Evolutionary conservation across 106 monocot genomes (phyloP), one percentile per base, ranked within the genome.

Genomic region (Platanthera zijinensis): DNA sequence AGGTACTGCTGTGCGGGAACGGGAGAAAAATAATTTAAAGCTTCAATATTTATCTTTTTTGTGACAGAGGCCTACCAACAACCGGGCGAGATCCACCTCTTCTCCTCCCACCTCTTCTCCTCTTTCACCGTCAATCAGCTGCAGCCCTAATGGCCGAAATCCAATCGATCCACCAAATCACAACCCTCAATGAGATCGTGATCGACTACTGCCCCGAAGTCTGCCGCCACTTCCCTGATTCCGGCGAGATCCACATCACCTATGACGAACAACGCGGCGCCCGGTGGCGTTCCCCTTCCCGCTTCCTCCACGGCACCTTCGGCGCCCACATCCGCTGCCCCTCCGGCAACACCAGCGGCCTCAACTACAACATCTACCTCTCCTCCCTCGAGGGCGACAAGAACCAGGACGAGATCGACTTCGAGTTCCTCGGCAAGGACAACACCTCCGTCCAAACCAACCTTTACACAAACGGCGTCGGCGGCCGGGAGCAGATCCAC

Each of bases 351-450:
- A 87, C 87, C 52, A 75, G 75, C 75, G 90, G 90, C 57, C 85
- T 90, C 82, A 87, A 90, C 82, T 90, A 77, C 85, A 90, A 90
- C 83, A 66, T 87, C 79, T 90, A 90, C 79, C 81, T 90, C 66
- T 90, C 90, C 73, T 90, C 90, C 50, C 85, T 90, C 46, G 90
- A 90, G 57, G 87, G 90, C 52, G 79, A 85, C 81, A 80, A 87
- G 52, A 71, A 79, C 62, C 89, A 87, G 80, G 90, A 90, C 85
- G 90, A 90, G 83, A 85, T 90, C 69, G 87, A 90, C 81, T 90
- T 90, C 85, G 90, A 90, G 85, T 90, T 90, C 83, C 83, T 90
- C 46, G 90, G 90, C 77, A 87, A 85, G 51, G 85, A 87, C 75
- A 79, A 82, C 67, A 59, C 77, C 71, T 22, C 78, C 64, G 88